Percentiles rank a stretch among this genome's conserved stretches.
These are phyloP conservation scores for Xenoacremonium recifei DNA, from an alignment of 2,329 filamentous ascomycete genomes.

Conservation along the genomic window DNA sequence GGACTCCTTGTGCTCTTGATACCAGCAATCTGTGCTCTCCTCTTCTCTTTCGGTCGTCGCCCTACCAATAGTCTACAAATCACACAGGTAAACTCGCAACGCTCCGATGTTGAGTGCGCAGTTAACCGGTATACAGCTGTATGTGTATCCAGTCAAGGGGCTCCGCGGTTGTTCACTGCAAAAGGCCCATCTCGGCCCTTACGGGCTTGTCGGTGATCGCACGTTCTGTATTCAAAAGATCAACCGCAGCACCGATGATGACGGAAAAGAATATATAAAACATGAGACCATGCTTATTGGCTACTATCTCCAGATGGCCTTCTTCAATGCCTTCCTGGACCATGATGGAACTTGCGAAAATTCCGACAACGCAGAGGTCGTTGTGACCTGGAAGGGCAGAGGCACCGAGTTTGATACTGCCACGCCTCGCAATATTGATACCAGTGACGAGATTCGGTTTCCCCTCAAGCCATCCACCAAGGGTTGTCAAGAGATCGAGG, in stretches of 20 bases:
- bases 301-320: slow-evolving; percentile 16
- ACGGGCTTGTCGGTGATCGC: slow-evolving; percentile 19
- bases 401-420: slow-evolving; percentile 6
- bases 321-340: slow-evolving; percentile 13
- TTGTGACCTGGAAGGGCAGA: slow-evolving; percentile 5
- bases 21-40: not conserved
- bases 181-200: slow-evolving; percentile 10
- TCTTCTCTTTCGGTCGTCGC: not conserved
- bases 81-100: not conserved
- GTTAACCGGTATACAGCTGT: slow-evolving; percentile 11
- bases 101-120: not conserved
- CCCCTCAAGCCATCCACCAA: slow-evolving; percentile 9
- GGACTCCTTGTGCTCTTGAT: not conserved
- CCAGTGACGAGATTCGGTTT: slow-evolving; percentile 6
- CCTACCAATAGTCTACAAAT: not conserved
- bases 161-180: slow-evolving; percentile 15
- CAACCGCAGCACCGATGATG: not conserved
- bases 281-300: slow-evolving; percentile 23
- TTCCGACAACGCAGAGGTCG: not conserved
- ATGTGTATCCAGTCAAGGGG: slow-evolving; percentile 22
- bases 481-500: slow-evolving; percentile 1
- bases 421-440: not conserved
- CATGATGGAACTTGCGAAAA: slow-evolving; percentile 3
- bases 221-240: slow-evolving; percentile 22
- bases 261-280: not conserved